phyloP scores from a whole-genome alignment of 2,329 filamentous ascomycete genomes.

The Talaromyces marneffei region DNA sequence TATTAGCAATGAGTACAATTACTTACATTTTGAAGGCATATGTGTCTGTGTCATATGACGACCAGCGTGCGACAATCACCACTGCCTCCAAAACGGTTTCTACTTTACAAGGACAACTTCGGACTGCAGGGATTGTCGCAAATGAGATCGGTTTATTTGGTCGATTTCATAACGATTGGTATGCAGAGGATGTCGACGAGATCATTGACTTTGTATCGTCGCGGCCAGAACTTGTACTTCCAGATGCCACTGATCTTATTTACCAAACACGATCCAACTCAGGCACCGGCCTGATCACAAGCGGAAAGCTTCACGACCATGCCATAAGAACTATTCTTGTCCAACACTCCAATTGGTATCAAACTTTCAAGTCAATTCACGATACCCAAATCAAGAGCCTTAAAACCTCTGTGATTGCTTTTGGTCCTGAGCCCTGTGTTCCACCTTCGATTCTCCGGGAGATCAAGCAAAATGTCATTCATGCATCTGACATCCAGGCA shows the following conservation, averaged over 20 bases:
- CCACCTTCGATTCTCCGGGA: slow-evolving; percentile 28
- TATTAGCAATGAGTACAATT: neutral
- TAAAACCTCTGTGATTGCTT: slow-evolving; percentile 23
- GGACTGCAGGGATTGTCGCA: slow-evolving; percentile 22
- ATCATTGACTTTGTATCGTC: slow-evolving; percentile 17
- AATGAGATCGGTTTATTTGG: slow-evolving; percentile 29
- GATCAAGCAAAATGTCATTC: slow-evolving; percentile 16
- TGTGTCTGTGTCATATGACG: slow-evolving; percentile 35
- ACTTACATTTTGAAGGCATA: slow-evolving; percentile 27
- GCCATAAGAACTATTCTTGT: slow-evolving; percentile 32
- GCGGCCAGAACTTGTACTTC: slow-evolving; percentile 24
- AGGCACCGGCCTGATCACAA: slow-evolving; percentile 17
- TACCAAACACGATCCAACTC: slow-evolving; percentile 23
- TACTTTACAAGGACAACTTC: slow-evolving; percentile 21
- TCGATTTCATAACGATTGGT: slow-evolving; percentile 26
- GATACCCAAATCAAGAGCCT: slow-evolving; percentile 8
- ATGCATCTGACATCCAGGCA: neutral
- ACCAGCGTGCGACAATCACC: slow-evolving; percentile 34
- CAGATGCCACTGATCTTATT: slow-evolving; percentile 25
- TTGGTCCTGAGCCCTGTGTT: slow-evolving; percentile 35
- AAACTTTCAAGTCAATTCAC: slow-evolving; percentile 23
- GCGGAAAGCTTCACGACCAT: slow-evolving; percentile 23
- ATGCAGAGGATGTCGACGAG: slow-evolving; percentile 14
- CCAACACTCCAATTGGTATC: slow-evolving; percentile 32
- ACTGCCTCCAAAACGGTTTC: slow-evolving; percentile 17